Evolutionary conservation across 305 asterid genomes (phyloP).

Genomic region (Rubia occidens): DNA sequence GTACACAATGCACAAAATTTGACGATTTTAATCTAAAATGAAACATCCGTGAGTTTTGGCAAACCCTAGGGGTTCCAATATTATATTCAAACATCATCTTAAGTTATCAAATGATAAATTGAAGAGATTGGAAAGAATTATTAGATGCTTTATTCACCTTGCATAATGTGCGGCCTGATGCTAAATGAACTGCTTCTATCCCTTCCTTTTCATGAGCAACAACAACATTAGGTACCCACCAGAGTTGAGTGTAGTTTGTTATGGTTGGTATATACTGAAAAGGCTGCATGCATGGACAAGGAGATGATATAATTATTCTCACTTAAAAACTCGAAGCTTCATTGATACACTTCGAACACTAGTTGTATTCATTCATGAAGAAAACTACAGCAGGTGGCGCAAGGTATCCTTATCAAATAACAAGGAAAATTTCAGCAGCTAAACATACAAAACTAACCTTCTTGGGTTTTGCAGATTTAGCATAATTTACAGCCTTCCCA

Average conservation of each 20-base stretch:
- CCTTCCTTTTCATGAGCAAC: slow-evolving; percentile 96
- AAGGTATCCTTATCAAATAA: background rate
- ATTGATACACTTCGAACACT: background rate
- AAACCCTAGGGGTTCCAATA: background rate
- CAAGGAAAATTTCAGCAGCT: background rate
- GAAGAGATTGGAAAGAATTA: background rate
- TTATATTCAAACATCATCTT: background rate
- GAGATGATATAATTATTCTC: slow-evolving; percentile 7
- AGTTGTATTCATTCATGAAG: background rate
- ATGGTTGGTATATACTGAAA: slow-evolving; percentile 73
- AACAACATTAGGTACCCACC: slow-evolving; percentile 99
- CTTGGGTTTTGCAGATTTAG: slow-evolving; percentile 77
- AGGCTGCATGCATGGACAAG: slow-evolving; percentile 53
- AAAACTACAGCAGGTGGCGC: background rate
- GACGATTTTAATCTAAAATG: background rate
- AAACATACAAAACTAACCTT: slow-evolving; percentile 39
- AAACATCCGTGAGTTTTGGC: background rate
- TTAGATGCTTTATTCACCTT: slow-evolving; percentile 41
- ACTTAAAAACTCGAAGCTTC: background rate
- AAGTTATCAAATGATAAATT: background rate
- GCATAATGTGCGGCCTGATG: slow-evolving; percentile 89
- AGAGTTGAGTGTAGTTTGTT: slow-evolving; percentile 84
- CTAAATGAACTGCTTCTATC: slow-evolving; percentile 92
- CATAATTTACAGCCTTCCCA: slow-evolving; percentile 79
- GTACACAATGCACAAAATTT: background rate